These are phyloP conservation scores for Aspergillus panamensis DNA, from an alignment of 495 filamentous ascomycete genomes.

Conservation along the genomic window DNA sequence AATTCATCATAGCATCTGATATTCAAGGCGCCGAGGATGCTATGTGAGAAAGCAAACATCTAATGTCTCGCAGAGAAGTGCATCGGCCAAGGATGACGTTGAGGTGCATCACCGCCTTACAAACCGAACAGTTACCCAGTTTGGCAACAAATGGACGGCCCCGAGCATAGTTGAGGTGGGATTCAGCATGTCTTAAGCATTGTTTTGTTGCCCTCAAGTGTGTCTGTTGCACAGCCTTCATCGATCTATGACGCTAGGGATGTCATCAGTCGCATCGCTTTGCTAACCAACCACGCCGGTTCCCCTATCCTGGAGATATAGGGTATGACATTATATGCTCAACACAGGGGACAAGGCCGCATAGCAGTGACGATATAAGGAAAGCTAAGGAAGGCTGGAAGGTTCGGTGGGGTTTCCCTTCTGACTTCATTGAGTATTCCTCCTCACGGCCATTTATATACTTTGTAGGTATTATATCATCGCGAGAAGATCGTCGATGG, in stretches of 20 bases:
- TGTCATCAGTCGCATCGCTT: not conserved
- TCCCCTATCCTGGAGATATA: not conserved
- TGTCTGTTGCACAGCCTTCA: not conserved
- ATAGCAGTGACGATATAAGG: not conserved
- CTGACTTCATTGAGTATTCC: conserved; percentile 5
- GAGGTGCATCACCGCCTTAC: not conserved
- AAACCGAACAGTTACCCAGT: not conserved
- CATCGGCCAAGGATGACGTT: not conserved
- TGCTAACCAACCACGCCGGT: not conserved
- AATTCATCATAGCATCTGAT: not conserved
- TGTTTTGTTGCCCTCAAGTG: not conserved
- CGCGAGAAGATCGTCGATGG: not conserved
- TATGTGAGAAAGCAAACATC: not conserved
- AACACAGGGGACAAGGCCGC: not conserved
- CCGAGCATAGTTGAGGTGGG: no score
- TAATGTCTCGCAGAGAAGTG: not conserved
- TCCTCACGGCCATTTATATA: not conserved
- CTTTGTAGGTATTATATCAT: not conserved
- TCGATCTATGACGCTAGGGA: no score
- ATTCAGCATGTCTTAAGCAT: no score
- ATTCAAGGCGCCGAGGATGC: not conserved
- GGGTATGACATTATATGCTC: not conserved
- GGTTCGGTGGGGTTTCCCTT: not conserved
- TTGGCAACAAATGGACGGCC: not conserved
- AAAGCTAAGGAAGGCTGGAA: not conserved